Percentiles rank a stretch among this genome's conserved stretches.
Evolutionary conservation across 441 rosid species (phyloP).

Genomic region (Adansonia rubrostipa): DNA sequence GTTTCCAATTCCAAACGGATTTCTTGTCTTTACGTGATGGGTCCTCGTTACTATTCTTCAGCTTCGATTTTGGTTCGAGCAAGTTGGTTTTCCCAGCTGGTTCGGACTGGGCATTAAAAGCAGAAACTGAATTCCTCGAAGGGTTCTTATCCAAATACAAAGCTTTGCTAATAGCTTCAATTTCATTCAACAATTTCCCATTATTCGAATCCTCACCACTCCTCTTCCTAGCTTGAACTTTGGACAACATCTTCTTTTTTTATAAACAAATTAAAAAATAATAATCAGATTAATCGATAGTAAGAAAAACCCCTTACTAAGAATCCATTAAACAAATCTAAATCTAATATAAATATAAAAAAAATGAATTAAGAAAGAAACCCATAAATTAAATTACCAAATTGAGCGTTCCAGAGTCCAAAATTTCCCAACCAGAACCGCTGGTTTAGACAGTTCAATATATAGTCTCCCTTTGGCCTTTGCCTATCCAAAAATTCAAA

Average conservation of each 20-base stretch:
- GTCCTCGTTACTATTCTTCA: constrained; percentile 39
- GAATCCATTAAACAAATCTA: not conserved
- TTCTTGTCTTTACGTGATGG: constrained; percentile 43
- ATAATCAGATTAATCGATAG: not conserved
- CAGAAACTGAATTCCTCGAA: constrained; percentile 40
- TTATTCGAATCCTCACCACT: constrained; percentile 51
- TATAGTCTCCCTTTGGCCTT: constrained; percentile 21
- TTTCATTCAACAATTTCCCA: constrained; percentile 64
- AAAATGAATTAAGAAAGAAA: not conserved
- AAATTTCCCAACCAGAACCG: constrained; percentile 6
- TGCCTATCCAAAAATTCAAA: not conserved
- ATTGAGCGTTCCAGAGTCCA: not conserved
- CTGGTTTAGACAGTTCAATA: constrained; percentile 6
- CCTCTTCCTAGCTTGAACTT: constrained; percentile 56
- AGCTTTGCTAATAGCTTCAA: constrained; percentile 81
- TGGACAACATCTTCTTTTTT: constrained; percentile 53
- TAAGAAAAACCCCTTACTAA: not conserved
- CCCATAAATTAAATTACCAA: constrained; percentile 18
- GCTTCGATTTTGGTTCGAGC: constrained; percentile 46
- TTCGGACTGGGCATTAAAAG: constrained; percentile 41
- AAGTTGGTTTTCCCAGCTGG: constrained; percentile 45
- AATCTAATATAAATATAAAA: not conserved
- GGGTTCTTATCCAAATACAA: constrained; percentile 61
- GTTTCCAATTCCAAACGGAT: constrained; percentile 20
- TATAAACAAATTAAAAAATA: not conserved